Evolutionary conservation across 164 flowering plant species (phyloP).

Genomic region (Brasenia schreberi): DNA sequence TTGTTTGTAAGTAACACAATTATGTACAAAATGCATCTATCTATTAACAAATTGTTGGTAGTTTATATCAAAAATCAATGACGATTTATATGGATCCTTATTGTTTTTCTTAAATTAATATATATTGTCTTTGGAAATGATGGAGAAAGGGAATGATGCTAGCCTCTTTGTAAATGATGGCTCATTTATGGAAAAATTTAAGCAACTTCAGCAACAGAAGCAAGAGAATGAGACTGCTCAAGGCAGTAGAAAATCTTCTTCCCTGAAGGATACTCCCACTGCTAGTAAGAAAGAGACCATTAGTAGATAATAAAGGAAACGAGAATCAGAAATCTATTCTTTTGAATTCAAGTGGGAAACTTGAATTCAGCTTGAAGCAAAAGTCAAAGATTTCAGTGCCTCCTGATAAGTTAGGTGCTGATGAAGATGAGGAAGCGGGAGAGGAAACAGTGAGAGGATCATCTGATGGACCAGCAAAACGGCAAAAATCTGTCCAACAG

Average conservation of each 20-base stretch:
- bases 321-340: constrained; percentile 22
- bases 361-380: constrained; percentile 96
- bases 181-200: constrained; percentile 89
- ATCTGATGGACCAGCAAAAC: constrained; percentile 37
- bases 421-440: constrained; percentile 67
- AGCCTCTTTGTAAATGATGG: constrained; percentile 83
- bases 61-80: no score
- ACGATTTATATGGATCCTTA: no score
- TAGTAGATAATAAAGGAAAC: constrained; percentile 24
- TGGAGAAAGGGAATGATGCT: constrained; percentile 52
- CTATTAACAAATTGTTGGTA: no score
- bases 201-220: constrained; percentile 63
- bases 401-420: constrained; percentile 62
- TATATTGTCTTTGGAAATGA: no score
- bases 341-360: constrained; percentile 49
- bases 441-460: constrained; percentile 21
- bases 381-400: constrained; percentile 78
- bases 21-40: no score
- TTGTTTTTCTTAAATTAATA: no score
- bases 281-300: constrained; percentile 17
- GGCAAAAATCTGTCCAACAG: constrained; percentile 43
- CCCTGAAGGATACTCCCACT: constrained; percentile 18
- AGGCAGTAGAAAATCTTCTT: constrained; percentile 13
- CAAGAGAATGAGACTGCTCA: constrained; percentile 20
- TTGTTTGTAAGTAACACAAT: no score